Conservation (phyloP, 768 basidiomycete genomes). For the Macrolepiota fuliginosa region DNA sequence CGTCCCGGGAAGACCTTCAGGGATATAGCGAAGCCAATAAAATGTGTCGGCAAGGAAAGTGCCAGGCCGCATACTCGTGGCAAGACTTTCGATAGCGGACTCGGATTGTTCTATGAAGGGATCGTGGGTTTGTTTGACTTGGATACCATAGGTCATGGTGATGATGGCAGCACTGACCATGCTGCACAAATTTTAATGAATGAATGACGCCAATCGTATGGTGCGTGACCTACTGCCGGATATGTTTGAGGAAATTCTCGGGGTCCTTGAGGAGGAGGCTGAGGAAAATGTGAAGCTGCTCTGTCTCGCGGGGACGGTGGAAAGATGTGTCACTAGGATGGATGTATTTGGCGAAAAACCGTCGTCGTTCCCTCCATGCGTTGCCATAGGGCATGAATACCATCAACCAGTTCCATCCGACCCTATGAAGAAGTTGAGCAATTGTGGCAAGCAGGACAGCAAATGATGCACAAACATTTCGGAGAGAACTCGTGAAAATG, state of each 20-base stretch:
- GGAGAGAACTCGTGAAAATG: no score
- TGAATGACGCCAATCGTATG: not conserved
- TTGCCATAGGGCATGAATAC: not conserved
- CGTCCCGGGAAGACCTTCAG: conserved; percentile 49
- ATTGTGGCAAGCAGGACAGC: no score
- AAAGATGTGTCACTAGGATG: not conserved
- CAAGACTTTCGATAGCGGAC: not conserved
- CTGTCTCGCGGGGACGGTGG: not conserved
- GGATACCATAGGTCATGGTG: conserved; percentile 11
- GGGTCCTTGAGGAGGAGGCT: conserved; percentile 21
- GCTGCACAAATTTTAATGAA: conserved; percentile 3
- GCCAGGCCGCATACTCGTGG: not conserved
- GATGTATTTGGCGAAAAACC: not conserved
- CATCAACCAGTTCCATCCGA: no score
- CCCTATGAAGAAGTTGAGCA: no score
- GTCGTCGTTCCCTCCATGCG: not conserved
- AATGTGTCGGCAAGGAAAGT: conserved; percentile 19
- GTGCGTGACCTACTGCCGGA: conserved; percentile 20
- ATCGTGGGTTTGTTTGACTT: conserved; percentile 4
- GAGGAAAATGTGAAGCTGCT: conserved; percentile 16
- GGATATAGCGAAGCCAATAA: conserved; percentile 35
- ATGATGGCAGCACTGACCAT: conserved; percentile 11
- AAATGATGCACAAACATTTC: no score
- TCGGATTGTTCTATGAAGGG: conserved; percentile 5
- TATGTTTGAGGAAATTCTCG: conserved; percentile 20